Base-by-base conservation (phyloP, 2,329 filamentous ascomycete species). In the Cladosporium sp. region DNA sequence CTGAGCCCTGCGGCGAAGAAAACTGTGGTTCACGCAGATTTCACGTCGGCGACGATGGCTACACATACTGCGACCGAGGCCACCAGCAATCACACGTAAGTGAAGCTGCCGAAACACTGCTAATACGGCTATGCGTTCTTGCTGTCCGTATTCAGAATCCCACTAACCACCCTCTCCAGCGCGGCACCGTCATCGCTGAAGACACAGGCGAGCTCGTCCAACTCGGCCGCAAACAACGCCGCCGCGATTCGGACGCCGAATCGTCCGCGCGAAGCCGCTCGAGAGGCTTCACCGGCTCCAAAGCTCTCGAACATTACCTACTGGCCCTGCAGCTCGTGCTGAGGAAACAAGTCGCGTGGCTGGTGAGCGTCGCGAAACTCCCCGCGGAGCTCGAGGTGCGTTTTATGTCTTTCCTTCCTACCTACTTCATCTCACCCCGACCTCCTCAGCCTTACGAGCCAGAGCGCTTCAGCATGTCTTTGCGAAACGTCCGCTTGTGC, bases 291-390 rank as follows among this genome's bases (percentile, higher is more conserved):
- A 74, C 68, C 5, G 91, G 91, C 40, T 75, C 80, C 43, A 78
- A 82, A 49, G 92, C 86, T 11, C 82, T 84, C 58, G 82, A 86
- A 57, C 79, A 96, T 19, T 96, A 88, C 66, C 75, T 97, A 34
- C 86, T 95, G 66, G 86, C 83, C 58, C 80, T 95, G 54, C 92
- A 97, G 69, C 75, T 95, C 32, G 79, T 97, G 44, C 73, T 98
- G 28, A 83, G 90, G 66, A 88, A 86, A 64, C 92, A 97, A 72
- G 73, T 89, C 13, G 72, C 81, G 63, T 91, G 85, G 77, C 74
- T 97, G 31, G 74, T 95, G 11, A 73, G 80, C 18, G 73, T 77
- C 5, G 83, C 84, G 65, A 79, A 80, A 0, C 77, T 93, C 44
- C 84, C 85, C 1, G 68, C 75, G 4, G 86, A 95, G 61, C 76